phyloP scores from a whole-genome alignment of 768 basidiomycete species.

The Pholiota conissans region DNA sequence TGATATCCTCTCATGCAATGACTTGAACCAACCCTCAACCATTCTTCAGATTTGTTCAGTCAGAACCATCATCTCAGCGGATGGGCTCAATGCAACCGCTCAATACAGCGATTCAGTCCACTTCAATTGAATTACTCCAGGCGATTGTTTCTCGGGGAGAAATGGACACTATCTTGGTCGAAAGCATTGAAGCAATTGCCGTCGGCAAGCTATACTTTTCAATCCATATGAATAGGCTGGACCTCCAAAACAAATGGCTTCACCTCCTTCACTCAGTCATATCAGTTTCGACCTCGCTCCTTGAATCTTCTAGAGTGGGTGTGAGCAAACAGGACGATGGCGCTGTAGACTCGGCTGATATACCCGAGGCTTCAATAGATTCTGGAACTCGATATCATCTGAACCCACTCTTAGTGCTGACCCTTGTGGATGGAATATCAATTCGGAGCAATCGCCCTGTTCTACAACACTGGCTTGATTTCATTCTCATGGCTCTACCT shows the following conservation, averaged over 20 bases:
- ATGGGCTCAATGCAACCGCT: constrained; percentile 54
- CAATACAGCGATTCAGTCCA: constrained; percentile 70
- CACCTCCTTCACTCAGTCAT: constrained; percentile 88
- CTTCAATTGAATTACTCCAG: constrained; percentile 80
- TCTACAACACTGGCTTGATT: constrained; percentile 96
- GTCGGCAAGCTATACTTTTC: constrained; percentile 75
- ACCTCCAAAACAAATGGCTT: constrained; percentile 91
- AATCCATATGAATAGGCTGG: constrained; percentile 68
- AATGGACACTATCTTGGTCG: constrained; percentile 56
- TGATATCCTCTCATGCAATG: constrained; percentile 16
- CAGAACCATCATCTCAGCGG: constrained; percentile 62
- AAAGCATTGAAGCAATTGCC: constrained; percentile 68
- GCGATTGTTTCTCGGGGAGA: constrained; percentile 82
- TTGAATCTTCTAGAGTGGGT: constrained; percentile 29
- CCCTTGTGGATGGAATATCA: constrained; percentile 80
- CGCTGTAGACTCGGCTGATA: constrained; percentile 30
- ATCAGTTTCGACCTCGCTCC: constrained; percentile 52
- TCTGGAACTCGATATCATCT: constrained; percentile 43
- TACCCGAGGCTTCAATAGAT: constrained; percentile 32
- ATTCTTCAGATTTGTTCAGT: constrained; percentile 64
- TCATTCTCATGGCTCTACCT: constrained; percentile 87
- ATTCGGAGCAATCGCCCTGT: constrained; percentile 70
- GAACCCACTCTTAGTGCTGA: constrained; percentile 74
- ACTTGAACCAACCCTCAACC: background rate
- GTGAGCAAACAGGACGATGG: constrained; percentile 24